Evolutionary conservation across 108 stramenopile species (phyloP).

Genomic region (Seminavis robusta): DNA sequence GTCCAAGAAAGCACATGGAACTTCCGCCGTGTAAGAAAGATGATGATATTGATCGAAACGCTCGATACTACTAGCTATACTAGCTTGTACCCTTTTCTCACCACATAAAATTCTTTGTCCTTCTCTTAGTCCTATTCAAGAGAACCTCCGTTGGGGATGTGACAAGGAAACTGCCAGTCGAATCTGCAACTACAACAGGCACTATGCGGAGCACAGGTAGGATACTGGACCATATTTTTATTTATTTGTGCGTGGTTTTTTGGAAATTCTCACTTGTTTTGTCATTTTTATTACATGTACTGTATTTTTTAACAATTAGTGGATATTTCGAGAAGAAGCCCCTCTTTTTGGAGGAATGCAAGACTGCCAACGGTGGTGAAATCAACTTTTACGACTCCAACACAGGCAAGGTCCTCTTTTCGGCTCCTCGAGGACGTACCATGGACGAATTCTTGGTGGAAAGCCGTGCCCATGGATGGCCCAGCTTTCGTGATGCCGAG

Average conservation of each 20-base stretch:
- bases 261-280: not conserved
- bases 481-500: slow-evolving; percentile 70
- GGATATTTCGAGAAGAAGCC: slow-evolving; percentile 46
- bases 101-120: not conserved
- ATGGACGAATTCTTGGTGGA: slow-evolving; percentile 77
- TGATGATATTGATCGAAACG: not conserved
- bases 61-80: no score
- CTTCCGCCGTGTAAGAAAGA: slow-evolving; percentile 24
- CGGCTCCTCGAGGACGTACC: slow-evolving; percentile 69
- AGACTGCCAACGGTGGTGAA: slow-evolving; percentile 22
- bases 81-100: no score
- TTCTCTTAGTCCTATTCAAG: slow-evolving; percentile 50
- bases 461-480: slow-evolving; percentile 75
- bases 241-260: not conserved
- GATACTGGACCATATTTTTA: not conserved
- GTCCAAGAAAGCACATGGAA: slow-evolving; percentile 70
- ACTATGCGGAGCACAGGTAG: slow-evolving; percentile 9
- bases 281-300: not conserved
- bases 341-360: slow-evolving; percentile 46
- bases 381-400: slow-evolving; percentile 85
- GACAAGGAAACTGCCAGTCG: slow-evolving; percentile 72
- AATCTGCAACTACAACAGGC: slow-evolving; percentile 77
- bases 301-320: not conserved
- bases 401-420: slow-evolving; percentile 76
- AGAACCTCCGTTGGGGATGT: slow-evolving; percentile 77